phyloP scores from a whole-genome alignment of 1,284 basidiomycete genomes.

The Cystobasidiaceae sp. region DNA sequence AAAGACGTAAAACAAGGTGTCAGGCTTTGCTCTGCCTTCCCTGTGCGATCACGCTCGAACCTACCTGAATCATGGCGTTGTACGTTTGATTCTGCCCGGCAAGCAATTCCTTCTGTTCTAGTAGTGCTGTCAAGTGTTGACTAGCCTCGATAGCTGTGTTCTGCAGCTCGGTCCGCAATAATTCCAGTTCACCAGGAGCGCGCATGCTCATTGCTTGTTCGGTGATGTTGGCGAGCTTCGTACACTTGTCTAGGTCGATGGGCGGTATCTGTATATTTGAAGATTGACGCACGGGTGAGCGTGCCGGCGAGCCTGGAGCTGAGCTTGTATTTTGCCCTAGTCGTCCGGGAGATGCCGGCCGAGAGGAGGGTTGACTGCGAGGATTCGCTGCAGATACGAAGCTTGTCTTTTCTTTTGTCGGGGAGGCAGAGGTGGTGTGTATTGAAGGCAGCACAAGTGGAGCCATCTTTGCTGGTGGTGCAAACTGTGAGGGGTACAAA shows the following conservation, averaged over 20 bases:
- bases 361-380: conserved; percentile 5
- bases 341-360: conserved; percentile 4
- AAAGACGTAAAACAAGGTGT: background rate
- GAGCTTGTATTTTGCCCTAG: background rate
- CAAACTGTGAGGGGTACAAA: background rate
- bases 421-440: conserved; percentile 20
- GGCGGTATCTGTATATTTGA: conserved; percentile 4
- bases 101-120: conserved; percentile 27
- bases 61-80: conserved; percentile 28
- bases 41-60: background rate
- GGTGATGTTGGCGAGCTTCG: background rate
- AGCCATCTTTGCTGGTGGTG: conserved; percentile 18
- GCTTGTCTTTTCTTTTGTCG: background rate
- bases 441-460: conserved; percentile 20
- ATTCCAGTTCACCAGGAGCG: conserved; percentile 4
- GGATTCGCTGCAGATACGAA: background rate
- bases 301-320: background rate
- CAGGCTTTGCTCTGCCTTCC: too few relatives aligned
- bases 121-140: conserved; percentile 15
- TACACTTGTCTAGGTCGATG: conserved; percentile 4
- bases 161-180: conserved; percentile 15
- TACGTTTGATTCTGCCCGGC: conserved; percentile 24
- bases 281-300: background rate
- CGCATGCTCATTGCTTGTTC: conserved; percentile 16
- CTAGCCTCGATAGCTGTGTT: conserved; percentile 16